Percentiles rank a stretch among this genome's conserved stretches.
Conservation (phyloP, 2,329 filamentous ascomycete species). For the Oidium heveae region DNA sequence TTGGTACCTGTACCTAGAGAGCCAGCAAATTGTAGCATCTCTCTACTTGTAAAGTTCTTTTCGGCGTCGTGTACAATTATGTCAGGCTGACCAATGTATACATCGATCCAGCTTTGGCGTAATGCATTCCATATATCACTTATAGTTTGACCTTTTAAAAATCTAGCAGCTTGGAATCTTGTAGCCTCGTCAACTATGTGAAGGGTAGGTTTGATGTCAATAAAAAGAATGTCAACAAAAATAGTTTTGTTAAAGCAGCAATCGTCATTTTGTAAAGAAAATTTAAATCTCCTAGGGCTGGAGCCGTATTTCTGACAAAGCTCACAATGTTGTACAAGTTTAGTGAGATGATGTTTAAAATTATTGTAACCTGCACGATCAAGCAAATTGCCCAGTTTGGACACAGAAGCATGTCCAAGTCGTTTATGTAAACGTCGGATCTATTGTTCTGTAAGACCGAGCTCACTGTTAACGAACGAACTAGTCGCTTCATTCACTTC, state of each 20-base stretch:
- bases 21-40: not conserved
- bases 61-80: not conserved
- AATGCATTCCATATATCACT: conserved; percentile 1
- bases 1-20: not conserved
- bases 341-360: not conserved
- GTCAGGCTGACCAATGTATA: conserved; percentile 2
- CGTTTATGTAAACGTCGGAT: not conserved
- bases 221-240: not conserved
- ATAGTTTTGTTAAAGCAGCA: conserved; percentile 1
- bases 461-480: not conserved
- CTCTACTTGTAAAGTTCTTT: conserved; percentile 2
- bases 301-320: not conserved
- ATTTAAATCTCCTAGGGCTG: not conserved
- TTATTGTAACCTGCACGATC: not conserved
- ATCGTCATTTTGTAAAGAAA: not conserved
- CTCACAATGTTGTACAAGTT: not conserved
- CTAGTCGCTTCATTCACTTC: not conserved
- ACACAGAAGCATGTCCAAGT: not conserved
- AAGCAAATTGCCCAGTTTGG: not conserved
- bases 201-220: not conserved
- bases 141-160: not conserved
- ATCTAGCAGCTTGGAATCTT: conserved; percentile 1
- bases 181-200: conserved; percentile 1
- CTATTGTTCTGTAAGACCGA: not conserved
- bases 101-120: conserved; percentile 2